A percentile compares a stretch with the other conserved stretches of the same genome.
phyloP scores from a whole-genome alignment of 148 eudicot genomes.

The Vaccinium corymbosum region DNA sequence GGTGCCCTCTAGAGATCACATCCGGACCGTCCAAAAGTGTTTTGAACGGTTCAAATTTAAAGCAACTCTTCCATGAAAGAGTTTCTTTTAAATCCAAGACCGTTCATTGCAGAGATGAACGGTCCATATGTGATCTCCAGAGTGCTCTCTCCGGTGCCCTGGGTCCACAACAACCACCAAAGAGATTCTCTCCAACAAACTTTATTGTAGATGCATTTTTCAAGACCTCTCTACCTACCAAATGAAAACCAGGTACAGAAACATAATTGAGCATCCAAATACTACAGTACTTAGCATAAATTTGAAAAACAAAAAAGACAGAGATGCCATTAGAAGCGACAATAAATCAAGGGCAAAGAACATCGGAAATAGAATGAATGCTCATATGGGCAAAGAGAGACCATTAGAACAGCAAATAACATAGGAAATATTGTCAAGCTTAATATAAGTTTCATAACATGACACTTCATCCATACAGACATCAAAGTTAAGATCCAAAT shows the following conservation, averaged over 20 bases:
- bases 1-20: too few species aligned
- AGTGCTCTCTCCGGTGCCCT: too few species aligned
- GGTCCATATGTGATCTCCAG: too few species aligned
- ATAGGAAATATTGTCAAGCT: neutral
- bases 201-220: neutral
- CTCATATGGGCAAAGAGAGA: neutral
- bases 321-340: neutral
- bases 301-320: neutral
- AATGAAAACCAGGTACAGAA: neutral
- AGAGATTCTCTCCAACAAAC: neutral
- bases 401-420: neutral
- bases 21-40: too few species aligned
- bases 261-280: neutral
- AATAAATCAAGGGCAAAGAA: neutral
- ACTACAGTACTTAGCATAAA: neutral
- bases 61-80: too few species aligned
- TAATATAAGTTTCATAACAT: conserved; percentile 9
- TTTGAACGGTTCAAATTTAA: too few species aligned
- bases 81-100: too few species aligned
- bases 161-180: neutral
- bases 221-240: neutral
- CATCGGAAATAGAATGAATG: neutral
- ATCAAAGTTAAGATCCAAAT: conserved; percentile 20
- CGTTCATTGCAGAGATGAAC: too few species aligned
- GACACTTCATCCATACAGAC: conserved; percentile 30